Evolutionary conservation across 306 rosid species (phyloP), one percentile per base, ranked within the genome.

Genomic region (Vicia faba): DNA sequence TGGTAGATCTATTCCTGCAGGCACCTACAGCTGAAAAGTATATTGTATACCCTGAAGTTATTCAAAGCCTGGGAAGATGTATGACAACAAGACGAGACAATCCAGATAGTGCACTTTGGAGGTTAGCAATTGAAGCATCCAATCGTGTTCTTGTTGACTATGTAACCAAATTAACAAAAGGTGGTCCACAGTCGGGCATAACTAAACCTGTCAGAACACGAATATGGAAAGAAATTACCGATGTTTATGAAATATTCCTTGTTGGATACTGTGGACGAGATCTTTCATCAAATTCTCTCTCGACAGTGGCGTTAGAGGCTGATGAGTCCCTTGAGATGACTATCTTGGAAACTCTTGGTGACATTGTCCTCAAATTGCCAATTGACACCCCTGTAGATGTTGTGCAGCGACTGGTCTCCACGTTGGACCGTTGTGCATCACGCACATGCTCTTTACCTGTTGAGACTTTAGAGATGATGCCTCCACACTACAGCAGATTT

Each of bases 191-290:
- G 74, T 77, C 75, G 12, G 59, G 77, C 72, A 78, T 84, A 65
- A 80, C 87, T 69, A 89, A 80, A 81, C 80, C 88, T 79, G 87
- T 86, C 71, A 80, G 89, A 79, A 84, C 87, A 64, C 86, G 89
- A 61, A 79, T 86, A 75, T 93, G 98, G 98, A 89, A 93, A 80
- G 98, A 93, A 80, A 87, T 93, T 78, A 91, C 98, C 0, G 97
- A 93, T 70, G 83, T 89, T 64, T 93, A 86, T 80, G 98, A 93
- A 75, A 80, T 89, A 78, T 93, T 93, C 86, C 91, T 93, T 14
- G 84, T 93, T 16, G 98, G 96, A 61, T 93, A 93, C 69, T 93
- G 98, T 78, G 97, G 98, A 64, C 81, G 98, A 57, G 96, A 97
- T 66, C 89, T 89, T 78, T 82, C 86, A 67, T 87, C 97, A 18